Percentiles rank a stretch among this genome's conserved stretches.
These are phyloP conservation scores for Usnea hakonensis DNA, from an alignment of 495 filamentous ascomycete genomes.

Conservation along the genomic window DNA sequence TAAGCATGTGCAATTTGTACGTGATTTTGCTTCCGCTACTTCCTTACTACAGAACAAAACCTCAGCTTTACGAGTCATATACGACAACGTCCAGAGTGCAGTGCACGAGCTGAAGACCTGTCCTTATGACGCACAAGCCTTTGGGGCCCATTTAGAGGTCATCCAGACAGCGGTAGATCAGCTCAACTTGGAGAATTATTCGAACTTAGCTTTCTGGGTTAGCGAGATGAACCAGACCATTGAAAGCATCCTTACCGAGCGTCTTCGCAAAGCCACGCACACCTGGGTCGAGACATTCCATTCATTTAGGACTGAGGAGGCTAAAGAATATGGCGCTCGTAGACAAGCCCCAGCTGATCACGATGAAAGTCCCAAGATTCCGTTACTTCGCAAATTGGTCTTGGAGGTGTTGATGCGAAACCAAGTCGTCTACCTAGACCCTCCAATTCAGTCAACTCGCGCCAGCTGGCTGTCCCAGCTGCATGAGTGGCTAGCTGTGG, in stretches of 20 bases:
- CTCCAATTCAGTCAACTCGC: constrained; percentile 81
- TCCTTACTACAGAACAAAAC: constrained; percentile 83
- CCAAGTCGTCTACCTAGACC: constrained; percentile 90
- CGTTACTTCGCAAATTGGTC: constrained; percentile 49
- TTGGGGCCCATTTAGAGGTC: constrained; percentile 69
- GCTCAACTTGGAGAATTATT: constrained; percentile 88
- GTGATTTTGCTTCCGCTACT: constrained; percentile 79
- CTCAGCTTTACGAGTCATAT: constrained; percentile 63
- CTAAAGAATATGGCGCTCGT: constrained; percentile 36
- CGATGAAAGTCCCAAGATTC: constrained; percentile 48
- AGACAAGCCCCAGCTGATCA: constrained; percentile 33
- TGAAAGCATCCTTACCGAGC: constrained; percentile 62
- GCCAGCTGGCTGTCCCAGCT: constrained; percentile 91
- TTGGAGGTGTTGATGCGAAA: constrained; percentile 96
- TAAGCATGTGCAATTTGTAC: constrained; percentile 91
- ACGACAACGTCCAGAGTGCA: constrained; percentile 75
- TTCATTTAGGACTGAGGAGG: constrained; percentile 42
- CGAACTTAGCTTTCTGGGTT: constrained; percentile 86
- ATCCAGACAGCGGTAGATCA: constrained; percentile 90
- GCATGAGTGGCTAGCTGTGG: constrained; percentile 83
- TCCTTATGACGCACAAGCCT: constrained; percentile 64
- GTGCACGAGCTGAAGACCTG: constrained; percentile 78
- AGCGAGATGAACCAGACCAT: constrained; percentile 75
- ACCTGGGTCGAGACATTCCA: constrained; percentile 81
- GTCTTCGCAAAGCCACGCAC: constrained; percentile 71